phyloP scores from a whole-genome alignment of 2,329 filamentous ascomycete genomes.

The Phialocephala subalpina region DNA sequence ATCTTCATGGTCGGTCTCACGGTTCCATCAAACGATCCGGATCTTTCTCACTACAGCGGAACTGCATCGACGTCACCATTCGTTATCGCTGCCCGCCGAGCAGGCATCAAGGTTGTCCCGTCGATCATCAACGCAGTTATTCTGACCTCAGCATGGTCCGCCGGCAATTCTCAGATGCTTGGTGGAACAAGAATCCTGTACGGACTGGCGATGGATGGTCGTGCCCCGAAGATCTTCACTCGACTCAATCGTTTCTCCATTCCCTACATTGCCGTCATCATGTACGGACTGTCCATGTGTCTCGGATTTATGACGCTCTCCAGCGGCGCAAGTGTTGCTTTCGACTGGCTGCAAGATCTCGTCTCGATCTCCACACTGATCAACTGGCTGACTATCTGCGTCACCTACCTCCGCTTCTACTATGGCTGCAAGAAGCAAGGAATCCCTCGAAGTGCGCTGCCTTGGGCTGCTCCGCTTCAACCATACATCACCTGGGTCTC shows the following conservation, averaged over 20 bases:
- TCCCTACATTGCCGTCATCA: slow-evolving; percentile 62
- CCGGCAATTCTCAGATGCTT: slow-evolving; percentile 72
- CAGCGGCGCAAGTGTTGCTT: slow-evolving; percentile 65
- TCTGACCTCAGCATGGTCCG: slow-evolving; percentile 74
- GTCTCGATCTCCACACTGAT: slow-evolving; percentile 70
- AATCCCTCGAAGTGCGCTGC: slow-evolving; percentile 58
- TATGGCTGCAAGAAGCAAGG: slow-evolving; percentile 63
- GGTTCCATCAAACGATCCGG: slow-evolving; percentile 60
- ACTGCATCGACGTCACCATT: slow-evolving; percentile 65
- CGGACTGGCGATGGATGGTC: slow-evolving; percentile 60
- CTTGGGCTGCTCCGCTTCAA: slow-evolving; percentile 62
- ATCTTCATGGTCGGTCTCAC: slow-evolving; percentile 60
- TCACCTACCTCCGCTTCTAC: slow-evolving; percentile 66
- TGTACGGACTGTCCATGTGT: slow-evolving; percentile 64
- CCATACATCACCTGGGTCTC: slow-evolving; percentile 64
- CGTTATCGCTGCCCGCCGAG: slow-evolving; percentile 76
- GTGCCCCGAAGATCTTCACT: slow-evolving; percentile 62
- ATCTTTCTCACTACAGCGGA: slow-evolving; percentile 49
- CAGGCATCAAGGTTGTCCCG: slow-evolving; percentile 72
- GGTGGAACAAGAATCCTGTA: slow-evolving; percentile 66
- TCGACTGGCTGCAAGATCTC: slow-evolving; percentile 71
- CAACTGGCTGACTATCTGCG: slow-evolving; percentile 66
- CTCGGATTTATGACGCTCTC: slow-evolving; percentile 74
- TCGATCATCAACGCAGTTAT: slow-evolving; percentile 81
- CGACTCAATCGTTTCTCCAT: slow-evolving; percentile 64